Base-by-base conservation (phyloP, 1,284 basidiomycete species). In the Papiliotrema nemorosa region DNA sequence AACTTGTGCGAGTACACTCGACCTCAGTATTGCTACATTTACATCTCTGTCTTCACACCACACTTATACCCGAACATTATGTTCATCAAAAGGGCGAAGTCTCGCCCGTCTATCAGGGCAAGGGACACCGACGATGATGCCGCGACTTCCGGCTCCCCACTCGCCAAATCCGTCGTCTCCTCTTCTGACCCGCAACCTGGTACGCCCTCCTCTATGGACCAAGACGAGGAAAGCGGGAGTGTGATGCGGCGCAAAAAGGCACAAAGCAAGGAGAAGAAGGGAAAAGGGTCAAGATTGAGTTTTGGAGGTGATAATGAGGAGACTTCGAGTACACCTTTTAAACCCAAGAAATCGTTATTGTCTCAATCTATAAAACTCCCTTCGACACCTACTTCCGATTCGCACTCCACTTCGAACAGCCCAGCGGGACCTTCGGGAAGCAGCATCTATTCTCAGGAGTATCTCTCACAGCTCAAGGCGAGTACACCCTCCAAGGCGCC, bases 391-490 rank as follows among this genome's bases (percentile, higher is more conserved):
- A 37, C 6, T 22, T 57, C 46, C 12, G 41, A 39, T 3, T 41
- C 34, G 43, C 47, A 36, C 21, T n/a, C 40, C 3, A 48, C 55
- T 31, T 34, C 55, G 63, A 78, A 80, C 2, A 77, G 77, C 12
- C 79, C 82, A 12, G 76, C 81, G 5, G 63, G 79, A 2, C 68
- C 69, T 64, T 78, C 75, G 3, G 84, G 85, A 0, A 78, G 78
- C 12, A 55, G 58, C 13, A 49, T 61, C 3, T 96, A 96, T 68
- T 85, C 86, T 53, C 78, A 82, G 25, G 85, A 84, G 47, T 85
- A 91, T 69, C 79, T 94, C 14, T 81, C 84, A 20, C 81, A 92
- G 64, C 80, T 94, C 37, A 92, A 88, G 76, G 88, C 88, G 1
- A 84, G 79, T 52, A 92, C 89, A 0, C 84, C 83, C 1, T 74